A percentile compares a stretch with the other conserved stretches of the same genome.
Conservation (phyloP, 768 basidiomycete genomes). For the Boletus eberwhitei region DNA sequence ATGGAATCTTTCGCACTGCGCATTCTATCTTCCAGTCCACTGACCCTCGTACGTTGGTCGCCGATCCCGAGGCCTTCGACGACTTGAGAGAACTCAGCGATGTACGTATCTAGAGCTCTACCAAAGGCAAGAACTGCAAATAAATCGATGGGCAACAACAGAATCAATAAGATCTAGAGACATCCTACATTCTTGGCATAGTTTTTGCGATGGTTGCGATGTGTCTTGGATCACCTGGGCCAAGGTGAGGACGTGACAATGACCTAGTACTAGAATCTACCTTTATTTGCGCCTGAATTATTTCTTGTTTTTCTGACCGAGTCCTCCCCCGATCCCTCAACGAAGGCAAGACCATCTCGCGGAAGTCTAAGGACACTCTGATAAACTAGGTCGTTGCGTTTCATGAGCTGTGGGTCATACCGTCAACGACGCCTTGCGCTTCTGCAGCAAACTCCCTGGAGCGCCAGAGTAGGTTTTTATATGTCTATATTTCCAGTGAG, state of each 20-base stretch:
- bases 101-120: slow-evolving; percentile 12
- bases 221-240: slow-evolving; percentile 11
- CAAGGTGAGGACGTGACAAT: not conserved
- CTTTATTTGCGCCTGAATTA: slow-evolving; percentile 16
- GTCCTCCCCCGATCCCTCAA: slow-evolving; percentile 6
- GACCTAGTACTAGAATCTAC: not conserved
- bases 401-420: not conserved
- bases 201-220: slow-evolving; percentile 16
- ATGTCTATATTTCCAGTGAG: slow-evolving; percentile 7
- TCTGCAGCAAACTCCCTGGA: slow-evolving; percentile 21
- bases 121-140: slow-evolving; percentile 16
- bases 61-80: slow-evolving; percentile 8
- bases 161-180: not conserved
- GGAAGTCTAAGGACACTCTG: slow-evolving; percentile 6
- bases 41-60: slow-evolving; percentile 6
- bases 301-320: slow-evolving; percentile 8
- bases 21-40: not conserved
- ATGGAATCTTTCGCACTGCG: slow-evolving; percentile 5
- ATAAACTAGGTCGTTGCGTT: not conserved
- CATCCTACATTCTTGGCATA: slow-evolving; percentile 18
- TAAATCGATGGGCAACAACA: not conserved
- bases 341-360: slow-evolving; percentile 15
- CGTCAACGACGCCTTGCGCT: slow-evolving; percentile 16
- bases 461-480: slow-evolving; percentile 16
- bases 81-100: slow-evolving; percentile 9